Evolutionary conservation across 257 asterid genomes (phyloP).

Genomic region (Solanum bukasovii): DNA sequence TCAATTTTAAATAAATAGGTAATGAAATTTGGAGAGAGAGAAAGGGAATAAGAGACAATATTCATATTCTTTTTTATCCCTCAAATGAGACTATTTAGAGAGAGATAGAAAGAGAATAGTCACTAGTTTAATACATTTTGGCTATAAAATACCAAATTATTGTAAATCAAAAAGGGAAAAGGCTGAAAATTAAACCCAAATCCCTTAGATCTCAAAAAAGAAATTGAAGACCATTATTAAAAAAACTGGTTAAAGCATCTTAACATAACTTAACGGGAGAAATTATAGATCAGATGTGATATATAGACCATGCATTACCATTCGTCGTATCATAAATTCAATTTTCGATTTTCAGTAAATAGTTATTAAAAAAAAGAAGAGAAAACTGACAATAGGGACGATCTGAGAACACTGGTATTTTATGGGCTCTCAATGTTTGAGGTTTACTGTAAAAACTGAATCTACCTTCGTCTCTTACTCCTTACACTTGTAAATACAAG

Average conservation of each 20-base stretch:
- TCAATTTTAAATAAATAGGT: too few relatives aligned
- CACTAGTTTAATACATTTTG: too few relatives aligned
- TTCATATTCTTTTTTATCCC: too few relatives aligned
- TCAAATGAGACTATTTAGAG: too few relatives aligned
- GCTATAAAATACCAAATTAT: too few relatives aligned
- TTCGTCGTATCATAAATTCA: neutral
- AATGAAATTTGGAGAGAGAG: too few relatives aligned
- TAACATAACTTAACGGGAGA: neutral
- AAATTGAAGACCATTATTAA: neutral
- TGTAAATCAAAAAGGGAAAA: too few relatives aligned
- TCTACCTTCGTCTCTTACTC: constrained; percentile 26
- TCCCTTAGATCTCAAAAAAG: neutral
- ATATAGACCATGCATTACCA: neutral
- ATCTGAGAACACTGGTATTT: neutral
- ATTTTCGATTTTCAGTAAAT: neutral
- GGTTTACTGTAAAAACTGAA: neutral
- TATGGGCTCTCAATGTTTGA: neutral
- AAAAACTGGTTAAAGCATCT: neutral
- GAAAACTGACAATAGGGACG: neutral
- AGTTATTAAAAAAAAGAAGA: neutral
- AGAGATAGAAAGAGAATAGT: too few relatives aligned
- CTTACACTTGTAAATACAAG: constrained; percentile 27
- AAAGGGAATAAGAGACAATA: too few relatives aligned
- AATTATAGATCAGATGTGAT: neutral
- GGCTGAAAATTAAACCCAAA: too few relatives aligned